phyloP scores from a whole-genome alignment of 2,329 filamentous ascomycete genomes.

The Phialemonium atrogriseum region DNA sequence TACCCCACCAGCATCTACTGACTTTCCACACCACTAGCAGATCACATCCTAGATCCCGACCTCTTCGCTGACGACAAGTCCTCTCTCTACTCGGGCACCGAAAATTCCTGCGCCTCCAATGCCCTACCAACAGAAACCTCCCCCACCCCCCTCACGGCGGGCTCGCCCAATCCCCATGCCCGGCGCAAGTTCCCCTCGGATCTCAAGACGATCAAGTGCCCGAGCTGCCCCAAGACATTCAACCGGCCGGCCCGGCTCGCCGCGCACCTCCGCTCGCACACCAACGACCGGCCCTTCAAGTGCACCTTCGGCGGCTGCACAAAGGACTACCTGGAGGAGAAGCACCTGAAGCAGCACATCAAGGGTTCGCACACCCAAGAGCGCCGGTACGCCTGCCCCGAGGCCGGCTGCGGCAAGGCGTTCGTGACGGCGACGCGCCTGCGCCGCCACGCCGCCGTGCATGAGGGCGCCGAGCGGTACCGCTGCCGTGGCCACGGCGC shows the following conservation, averaged over 20 bases:
- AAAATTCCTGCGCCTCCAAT: no score
- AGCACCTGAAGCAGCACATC: constrained; percentile 78
- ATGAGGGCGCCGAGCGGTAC: constrained; percentile 69
- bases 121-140: constrained; percentile 31
- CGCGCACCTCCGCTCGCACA: constrained; percentile 77
- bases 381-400: constrained; percentile 62
- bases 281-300: constrained; percentile 70
- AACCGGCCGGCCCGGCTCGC: constrained; percentile 76
- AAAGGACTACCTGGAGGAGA: constrained; percentile 79
- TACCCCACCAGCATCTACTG: neutral
- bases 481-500: constrained; percentile 61
- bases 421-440: constrained; percentile 77
- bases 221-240: constrained; percentile 72
- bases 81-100: constrained; percentile 25
- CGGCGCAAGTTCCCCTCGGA: constrained; percentile 55
- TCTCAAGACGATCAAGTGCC: constrained; percentile 69
- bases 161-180: constrained; percentile 20
- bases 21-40: neutral
- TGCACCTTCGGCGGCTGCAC: constrained; percentile 65
- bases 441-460: constrained; percentile 67
- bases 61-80: neutral
- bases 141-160: constrained; percentile 18
- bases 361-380: constrained; percentile 71
- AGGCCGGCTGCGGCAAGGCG: constrained; percentile 64
- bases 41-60: neutral